Percentiles rank a stretch among this genome's conserved stretches.
Evolutionary conservation across 2,329 filamentous ascomycete genomes (phyloP).

Genomic region (Calonectria naviculata): DNA sequence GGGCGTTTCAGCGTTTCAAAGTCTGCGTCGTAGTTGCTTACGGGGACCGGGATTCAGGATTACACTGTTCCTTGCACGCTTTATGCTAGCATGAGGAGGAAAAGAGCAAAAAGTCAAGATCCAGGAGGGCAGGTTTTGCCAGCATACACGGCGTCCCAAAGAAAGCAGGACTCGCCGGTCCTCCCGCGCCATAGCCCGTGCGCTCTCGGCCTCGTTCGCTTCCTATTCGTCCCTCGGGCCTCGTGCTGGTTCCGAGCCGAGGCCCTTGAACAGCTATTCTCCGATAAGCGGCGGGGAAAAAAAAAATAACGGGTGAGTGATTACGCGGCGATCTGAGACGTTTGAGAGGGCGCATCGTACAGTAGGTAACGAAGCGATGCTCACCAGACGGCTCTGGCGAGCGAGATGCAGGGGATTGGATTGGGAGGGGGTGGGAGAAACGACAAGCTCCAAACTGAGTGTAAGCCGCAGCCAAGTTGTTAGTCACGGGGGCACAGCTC

Average conservation of each 20-base stretch:
- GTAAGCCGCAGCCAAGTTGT: constrained; percentile 2
- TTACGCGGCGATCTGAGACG: not conserved
- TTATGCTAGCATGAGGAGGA: not conserved
- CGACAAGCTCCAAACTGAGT: not conserved
- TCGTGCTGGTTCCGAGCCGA: not conserved
- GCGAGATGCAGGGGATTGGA: not conserved
- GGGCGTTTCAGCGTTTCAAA: not conserved
- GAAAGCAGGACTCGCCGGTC: not conserved
- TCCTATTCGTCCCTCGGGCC: not conserved
- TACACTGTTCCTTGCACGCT: not conserved
- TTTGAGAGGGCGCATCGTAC: not conserved
- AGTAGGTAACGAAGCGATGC: not conserved
- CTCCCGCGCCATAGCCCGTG: not conserved
- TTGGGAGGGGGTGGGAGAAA: not conserved
- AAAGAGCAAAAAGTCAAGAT: not conserved
- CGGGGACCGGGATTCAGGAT: not conserved
- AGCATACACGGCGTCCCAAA: not conserved
- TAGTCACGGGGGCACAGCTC: not conserved
- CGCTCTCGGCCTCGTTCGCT: not conserved
- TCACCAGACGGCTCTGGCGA: not conserved
- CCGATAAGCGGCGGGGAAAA: not conserved
- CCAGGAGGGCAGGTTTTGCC: not conserved
- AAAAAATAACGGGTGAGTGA: not conserved
- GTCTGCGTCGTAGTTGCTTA: not conserved
- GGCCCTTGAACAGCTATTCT: not conserved